Base-by-base conservation (phyloP, 1,139 yeast genomes). In the Taphrina populina region DNA sequence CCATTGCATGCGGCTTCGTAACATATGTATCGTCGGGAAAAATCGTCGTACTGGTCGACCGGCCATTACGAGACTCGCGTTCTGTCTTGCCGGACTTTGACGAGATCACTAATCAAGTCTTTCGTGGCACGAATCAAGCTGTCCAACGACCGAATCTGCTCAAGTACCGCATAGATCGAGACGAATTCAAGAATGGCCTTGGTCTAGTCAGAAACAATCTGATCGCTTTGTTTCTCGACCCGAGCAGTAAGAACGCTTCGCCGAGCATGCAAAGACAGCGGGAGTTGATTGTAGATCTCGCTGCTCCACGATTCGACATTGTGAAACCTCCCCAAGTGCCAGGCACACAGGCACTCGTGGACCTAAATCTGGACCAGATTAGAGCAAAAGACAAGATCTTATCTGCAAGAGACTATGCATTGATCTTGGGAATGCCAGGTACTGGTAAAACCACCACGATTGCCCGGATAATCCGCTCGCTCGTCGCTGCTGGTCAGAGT, bases 351-450 rank as follows among this genome's bases (percentile, higher is more conserved):
- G 29, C 41, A 23, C 56, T 56, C 15, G 66, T 63, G 3, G 59
- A 63, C 3, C 76, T 82, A 63, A 92, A 92, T 64, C 65, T 67
- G 0, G 95, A 88, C 64, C 99, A 92, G 66, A 61, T 72, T 3
- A 63, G 61, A 1, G 97, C 97, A 0, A 75, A 92, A 41, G 76
- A 80, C 10, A 78, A 76, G 61, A 88, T 81, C 0, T 67, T 88
- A 53, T 68, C 76, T 17, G 62, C 95, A 0, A 70, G 82, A 51
- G 95, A 90, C 66, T 92, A 86, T 66, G 75, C 92, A 1, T 73
- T 92, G 62, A 79, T 92, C 30, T 71, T 90, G 58, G 99, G 99
- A 1, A 92, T 94, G 98, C 98, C 98, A 0, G 99, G 99, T 1
- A 92, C 98, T 0, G 99, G 99, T 13, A 92, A 94, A 66, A 92